Percentiles rank a stretch among this genome's conserved stretches.
These are phyloP conservation scores for Cyclanthera cordifolia DNA, from an alignment of 306 rosid genomes.

Conservation along the genomic window DNA sequence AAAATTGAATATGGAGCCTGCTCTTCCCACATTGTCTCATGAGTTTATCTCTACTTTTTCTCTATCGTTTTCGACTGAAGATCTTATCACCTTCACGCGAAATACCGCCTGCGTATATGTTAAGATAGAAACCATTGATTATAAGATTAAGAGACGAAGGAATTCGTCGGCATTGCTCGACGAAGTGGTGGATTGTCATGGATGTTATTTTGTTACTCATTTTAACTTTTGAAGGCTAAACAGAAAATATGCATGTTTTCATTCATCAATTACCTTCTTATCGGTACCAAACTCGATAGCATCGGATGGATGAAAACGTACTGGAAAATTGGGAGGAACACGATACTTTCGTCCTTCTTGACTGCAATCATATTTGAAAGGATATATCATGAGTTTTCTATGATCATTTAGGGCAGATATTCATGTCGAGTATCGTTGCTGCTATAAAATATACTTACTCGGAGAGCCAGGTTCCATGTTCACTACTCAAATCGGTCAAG, in stretches of 20 bases:
- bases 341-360: conserved; percentile 53
- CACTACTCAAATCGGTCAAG: conserved; percentile 60
- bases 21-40: conserved; percentile 18
- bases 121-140: not conserved
- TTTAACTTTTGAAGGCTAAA: too few species aligned
- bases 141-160: not conserved
- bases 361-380: conserved; percentile 29
- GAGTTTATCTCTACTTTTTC: conserved; percentile 23
- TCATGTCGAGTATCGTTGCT: too few species aligned
- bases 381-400: not conserved
- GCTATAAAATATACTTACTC: conserved; percentile 52
- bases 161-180: not conserved
- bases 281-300: conserved; percentile 65
- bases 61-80: conserved; percentile 25
- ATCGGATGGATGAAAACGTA: conserved; percentile 57
- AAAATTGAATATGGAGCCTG: not conserved
- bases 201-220: too few species aligned
- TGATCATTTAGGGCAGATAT: not conserved
- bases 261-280: conserved; percentile 38
- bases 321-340: conserved; percentile 43
- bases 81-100: conserved; percentile 56
- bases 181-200: not conserved
- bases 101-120: conserved; percentile 37
- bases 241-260: not conserved
- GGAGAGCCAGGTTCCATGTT: conserved; percentile 71